Base-by-base conservation (phyloP, 208 protist genomes). In the Phytomonas serpens region DNA sequence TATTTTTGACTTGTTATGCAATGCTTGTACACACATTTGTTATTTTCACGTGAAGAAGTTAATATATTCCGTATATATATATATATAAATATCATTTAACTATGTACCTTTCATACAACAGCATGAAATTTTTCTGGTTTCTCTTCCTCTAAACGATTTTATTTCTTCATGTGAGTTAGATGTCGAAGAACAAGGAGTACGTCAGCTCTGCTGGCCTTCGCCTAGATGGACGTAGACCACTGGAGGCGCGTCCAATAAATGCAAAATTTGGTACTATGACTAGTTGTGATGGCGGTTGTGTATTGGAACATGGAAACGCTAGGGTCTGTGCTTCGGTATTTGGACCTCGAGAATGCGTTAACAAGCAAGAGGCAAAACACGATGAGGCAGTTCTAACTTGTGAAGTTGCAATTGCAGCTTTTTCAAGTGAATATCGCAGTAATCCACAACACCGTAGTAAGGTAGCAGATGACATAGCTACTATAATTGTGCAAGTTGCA, bases 151-250 rank as follows among this genome's bases (percentile, higher is more conserved):
- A 69, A 33, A 7, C 51, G 65, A 68, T 32, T 38, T 33, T 69
- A 52, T 52, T 14, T 30, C 29, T 33, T 31, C 23, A 42, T 52
- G 3, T 57, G 47, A 27, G 27, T 57, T 57, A 57, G 47, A 85
- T 83, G 79, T 82, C 77, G 75, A 87, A 88, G 62, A 82, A 79
- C 69, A 90, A 87, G 73, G 88, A 96, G 67, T 96, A 94, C 76
- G 83, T 96, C 10, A 93, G 85, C 66, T 78, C 88, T 11, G 88
- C 88, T 5, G 91, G 91, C 3, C 76, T 96, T 33, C 86, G 91
- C 13, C 70, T 92, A 4, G 91, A 96, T 61, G 91, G 91, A 31
- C 85, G 91, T 23, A 81, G 91, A 10, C 86, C 88, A 4, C 77
- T 77, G 27, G 88, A 96, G 71, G 65, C 79, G n/a, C 78, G 91